A percentile compares a stretch with the other conserved stretches of the same genome.
Conservation (phyloP, 495 filamentous ascomycete genomes). For the Lichenothelia convexa region DNA sequence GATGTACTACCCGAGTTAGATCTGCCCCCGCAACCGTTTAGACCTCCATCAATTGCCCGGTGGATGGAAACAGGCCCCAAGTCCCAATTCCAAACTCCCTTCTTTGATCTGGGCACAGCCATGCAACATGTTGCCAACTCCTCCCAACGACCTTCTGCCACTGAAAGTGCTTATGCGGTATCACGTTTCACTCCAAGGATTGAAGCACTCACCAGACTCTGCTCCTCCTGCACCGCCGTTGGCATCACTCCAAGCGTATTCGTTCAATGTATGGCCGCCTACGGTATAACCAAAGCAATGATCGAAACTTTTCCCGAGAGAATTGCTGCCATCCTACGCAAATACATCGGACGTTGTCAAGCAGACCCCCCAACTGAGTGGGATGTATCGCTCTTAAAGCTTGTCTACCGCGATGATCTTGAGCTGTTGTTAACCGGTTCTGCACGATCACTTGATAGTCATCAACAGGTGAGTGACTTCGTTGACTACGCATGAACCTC, state of each 20-base stretch:
- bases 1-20: too few species aligned
- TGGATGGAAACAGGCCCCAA: conserved; percentile 31
- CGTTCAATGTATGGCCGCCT: too few species aligned
- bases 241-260: too few species aligned
- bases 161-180: too few species aligned
- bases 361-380: conserved; percentile 61
- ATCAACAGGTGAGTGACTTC: too few species aligned
- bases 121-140: not conserved
- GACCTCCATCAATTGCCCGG: conserved; percentile 50
- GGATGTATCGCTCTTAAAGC: conserved; percentile 45
- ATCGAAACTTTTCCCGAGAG: conserved; percentile 75
- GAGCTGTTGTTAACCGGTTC: conserved; percentile 7
- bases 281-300: too few species aligned
- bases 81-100: not conserved
- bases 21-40: too few species aligned
- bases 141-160: too few species aligned
- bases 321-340: conserved; percentile 57
- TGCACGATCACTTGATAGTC: too few species aligned
- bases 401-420: conserved; percentile 72
- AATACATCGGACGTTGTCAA: conserved; percentile 70
- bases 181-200: conserved; percentile 15
- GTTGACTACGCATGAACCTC: too few species aligned
- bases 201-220: conserved; percentile 6
- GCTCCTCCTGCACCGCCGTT: too few species aligned
- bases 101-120: not conserved